Percentiles rank a stretch among this genome's conserved stretches.
These are phyloP conservation scores for Fusarium proliferatum DNA, from an alignment of 2,329 filamentous ascomycete genomes.

Conservation along the genomic window DNA sequence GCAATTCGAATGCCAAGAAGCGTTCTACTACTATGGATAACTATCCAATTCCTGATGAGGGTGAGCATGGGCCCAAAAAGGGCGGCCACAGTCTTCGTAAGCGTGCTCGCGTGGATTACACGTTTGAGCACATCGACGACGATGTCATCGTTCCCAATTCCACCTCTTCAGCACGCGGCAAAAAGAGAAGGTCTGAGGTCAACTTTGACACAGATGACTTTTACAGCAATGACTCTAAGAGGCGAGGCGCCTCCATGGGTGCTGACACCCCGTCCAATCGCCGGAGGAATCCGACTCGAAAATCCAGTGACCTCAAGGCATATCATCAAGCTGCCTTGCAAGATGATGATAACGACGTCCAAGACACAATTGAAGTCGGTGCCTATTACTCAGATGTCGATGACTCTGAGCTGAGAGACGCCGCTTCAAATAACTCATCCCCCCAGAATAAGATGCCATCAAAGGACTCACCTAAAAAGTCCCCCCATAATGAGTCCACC, in stretches of 20 bases:
- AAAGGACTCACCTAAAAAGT: constrained; percentile 28
- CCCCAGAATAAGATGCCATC: constrained; percentile 39
- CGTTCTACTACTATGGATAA: constrained; percentile 59
- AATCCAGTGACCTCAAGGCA: constrained; percentile 49
- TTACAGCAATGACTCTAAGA: constrained; percentile 46
- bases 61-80: constrained; percentile 63
- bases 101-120: constrained; percentile 68
- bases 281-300: constrained; percentile 56
- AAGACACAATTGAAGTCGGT: constrained; percentile 69
- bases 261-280: constrained; percentile 51
- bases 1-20: constrained; percentile 52
- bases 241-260: constrained; percentile 52
- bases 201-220: constrained; percentile 51
- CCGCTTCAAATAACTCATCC: constrained; percentile 47
- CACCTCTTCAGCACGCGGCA: constrained; percentile 49
- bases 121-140: constrained; percentile 63
- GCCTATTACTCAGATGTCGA: constrained; percentile 52
- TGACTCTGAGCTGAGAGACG: constrained; percentile 45
- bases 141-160: constrained; percentile 54
- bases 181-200: constrained; percentile 52
- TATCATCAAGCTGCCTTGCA: constrained; percentile 47
- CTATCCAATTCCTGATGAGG: constrained; percentile 55
- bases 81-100: constrained; percentile 69
- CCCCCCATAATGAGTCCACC: constrained; percentile 17
- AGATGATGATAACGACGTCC: constrained; percentile 61